Base-by-base conservation (phyloP, 148 eudicot genomes). In the Persicaria maculosa region DNA sequence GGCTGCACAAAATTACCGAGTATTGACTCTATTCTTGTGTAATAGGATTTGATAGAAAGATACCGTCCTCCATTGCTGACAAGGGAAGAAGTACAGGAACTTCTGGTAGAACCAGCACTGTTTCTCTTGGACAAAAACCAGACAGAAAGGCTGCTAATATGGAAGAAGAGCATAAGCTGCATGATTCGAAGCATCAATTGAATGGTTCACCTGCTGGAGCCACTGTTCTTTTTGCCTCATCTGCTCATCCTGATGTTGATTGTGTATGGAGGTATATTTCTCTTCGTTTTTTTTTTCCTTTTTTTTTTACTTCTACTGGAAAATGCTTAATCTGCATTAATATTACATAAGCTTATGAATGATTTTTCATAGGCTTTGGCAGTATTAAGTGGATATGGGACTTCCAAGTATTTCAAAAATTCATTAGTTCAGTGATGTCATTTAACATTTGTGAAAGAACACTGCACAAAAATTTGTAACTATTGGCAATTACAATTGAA, bases 191-290 rank as follows among this genome's bases (percentile, higher is more conserved):
- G 31, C 52, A 19, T 45, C 53, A 48, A 31, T 17, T 22, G 72
- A 47, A 74, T 72, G 54, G 46, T 54, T 65, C 72, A 50, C 71
- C 71, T 17, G 20, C 73, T 15, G 52, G 40, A 7, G 50, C 73
- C 15, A 46, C 73, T 48, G 54, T 9, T 71, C 31, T 19, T 17
- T 71, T 48, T 15, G 31, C 73, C 46, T 44, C 54, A 48, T 84
- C 77, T 62, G 77, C 80, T 53, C 73, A 79, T 64, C 87, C 89
- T 40, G 76, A 77, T 40, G 59, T 77, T 50, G 81, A 79, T n/a
- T 78, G 65, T 65, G 71, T 86, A 52, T 86, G 89, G 89, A 84
- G 74, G 89, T 84, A 86, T 80, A 82, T 47, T 74, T 50, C 69
- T 68, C 19, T 44, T 67, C 44, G 43, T 46, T 58, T 43, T 48